Conservation (phyloP, 352 stramenopile species). For the Phytophthora sp. region DNA sequence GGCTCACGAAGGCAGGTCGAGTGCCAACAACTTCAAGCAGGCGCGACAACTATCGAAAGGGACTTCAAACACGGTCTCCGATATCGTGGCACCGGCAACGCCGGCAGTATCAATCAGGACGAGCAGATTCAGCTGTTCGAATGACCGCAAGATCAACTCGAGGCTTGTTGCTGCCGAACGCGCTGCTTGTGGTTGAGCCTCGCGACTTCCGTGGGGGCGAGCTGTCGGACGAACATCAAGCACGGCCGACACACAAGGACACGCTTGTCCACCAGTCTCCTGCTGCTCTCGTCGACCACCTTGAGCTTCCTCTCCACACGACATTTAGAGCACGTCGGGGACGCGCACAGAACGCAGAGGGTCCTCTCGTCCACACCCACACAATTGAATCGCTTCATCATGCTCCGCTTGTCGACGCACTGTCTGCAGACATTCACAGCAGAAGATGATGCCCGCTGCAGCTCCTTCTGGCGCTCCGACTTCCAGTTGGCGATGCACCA, state of each 20-base stretch:
- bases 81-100: slow-evolving; percentile 6
- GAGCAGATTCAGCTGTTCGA: slow-evolving; percentile 5
- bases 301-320: slow-evolving; percentile 10
- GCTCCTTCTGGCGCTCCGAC: slow-evolving; percentile 13
- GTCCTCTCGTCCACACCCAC: not conserved
- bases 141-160: not conserved
- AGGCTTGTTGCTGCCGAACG: not conserved
- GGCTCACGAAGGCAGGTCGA: not conserved
- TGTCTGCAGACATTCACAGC: slow-evolving; percentile 5
- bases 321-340: slow-evolving; percentile 24
- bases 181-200: slow-evolving; percentile 6
- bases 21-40: slow-evolving; percentile 21
- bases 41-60: slow-evolving; percentile 6
- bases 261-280: slow-evolving; percentile 3
- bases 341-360: slow-evolving; percentile 12
- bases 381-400: slow-evolving; percentile 1
- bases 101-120: not conserved
- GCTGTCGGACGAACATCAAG: slow-evolving; percentile 18
- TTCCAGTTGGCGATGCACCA: slow-evolving; percentile 24
- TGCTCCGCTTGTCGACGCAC: slow-evolving; percentile 6
- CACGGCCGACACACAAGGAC: slow-evolving; percentile 22
- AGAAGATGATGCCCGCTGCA: slow-evolving; percentile 18
- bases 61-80: slow-evolving; percentile 13
- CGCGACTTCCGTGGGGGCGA: slow-evolving; percentile 5
- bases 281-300: slow-evolving; percentile 7